Percentiles rank a stretch among this genome's conserved stretches.
These are phyloP conservation scores for Benincasa hispida DNA, from an alignment of 306 rosid genomes.

Conservation along the genomic window DNA sequence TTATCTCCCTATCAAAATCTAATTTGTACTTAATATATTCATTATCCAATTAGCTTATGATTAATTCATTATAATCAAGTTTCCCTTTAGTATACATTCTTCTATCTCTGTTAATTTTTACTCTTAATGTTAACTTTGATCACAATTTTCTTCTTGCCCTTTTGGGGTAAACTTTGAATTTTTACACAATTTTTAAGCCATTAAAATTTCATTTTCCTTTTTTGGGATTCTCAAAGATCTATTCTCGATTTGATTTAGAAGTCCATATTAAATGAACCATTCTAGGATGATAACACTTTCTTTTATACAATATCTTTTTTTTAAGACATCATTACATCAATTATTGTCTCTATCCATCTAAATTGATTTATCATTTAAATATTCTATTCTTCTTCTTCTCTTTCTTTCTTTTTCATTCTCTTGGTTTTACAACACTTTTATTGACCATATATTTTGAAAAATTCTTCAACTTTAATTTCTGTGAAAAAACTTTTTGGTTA, in stretches of 20 bases:
- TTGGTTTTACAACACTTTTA: neutral
- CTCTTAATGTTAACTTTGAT: neutral
- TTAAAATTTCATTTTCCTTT: neutral
- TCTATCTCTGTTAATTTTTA: neutral
- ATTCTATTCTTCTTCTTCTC: neutral
- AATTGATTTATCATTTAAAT: neutral
- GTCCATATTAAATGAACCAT: neutral
- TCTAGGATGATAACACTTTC: neutral
- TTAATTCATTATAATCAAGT: neutral
- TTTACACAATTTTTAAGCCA: neutral
- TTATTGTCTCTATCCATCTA: neutral
- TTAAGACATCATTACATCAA: neutral
- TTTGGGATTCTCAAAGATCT: neutral
- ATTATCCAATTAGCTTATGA: neutral
- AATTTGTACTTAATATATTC: neutral
- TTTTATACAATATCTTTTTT: neutral
- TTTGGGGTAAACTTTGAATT: neutral
- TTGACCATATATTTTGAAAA: neutral
- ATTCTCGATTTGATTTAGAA: neutral
- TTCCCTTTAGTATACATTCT: neutral
- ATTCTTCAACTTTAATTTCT: no score
- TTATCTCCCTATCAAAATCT: neutral
- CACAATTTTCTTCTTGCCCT: neutral
- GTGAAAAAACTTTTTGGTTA: no score
- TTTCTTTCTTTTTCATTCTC: no score